Base-by-base conservation (phyloP, 2,329 filamentous ascomycete genomes). In the Colletotrichum karsti region DNA sequence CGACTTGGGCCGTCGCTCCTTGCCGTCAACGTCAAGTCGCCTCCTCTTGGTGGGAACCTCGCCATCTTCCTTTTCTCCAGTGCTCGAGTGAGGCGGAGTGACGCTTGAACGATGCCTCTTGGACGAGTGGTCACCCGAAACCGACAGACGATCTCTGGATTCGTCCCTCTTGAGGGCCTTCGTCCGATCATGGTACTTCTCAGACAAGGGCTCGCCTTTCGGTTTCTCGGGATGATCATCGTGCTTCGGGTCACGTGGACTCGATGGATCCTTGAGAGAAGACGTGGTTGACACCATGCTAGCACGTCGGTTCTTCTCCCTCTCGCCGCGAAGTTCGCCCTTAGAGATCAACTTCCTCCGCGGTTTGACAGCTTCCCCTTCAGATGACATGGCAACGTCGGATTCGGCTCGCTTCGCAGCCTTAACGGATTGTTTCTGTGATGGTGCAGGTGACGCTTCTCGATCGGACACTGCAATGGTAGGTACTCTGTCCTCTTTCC, bases 261-360 rank as follows among this genome's bases (percentile, higher is more conserved):
- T 89, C 5, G 84, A 79, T 1, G 84, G 81, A 41, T 89, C 87
- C 70, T 87, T 86, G 26, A 84, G 69, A 3, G 82, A 82, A 4
- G 88, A 88, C 30, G 84, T 79, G 48, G 81, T 89, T 2, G 88
- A 90, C 0, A 80, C 84, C 78, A 90, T 79, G 74, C 88, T 90
- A 48, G 85, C 81, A 7, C 89, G 86, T 18, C 88, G 82, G 70
- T 89, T 86, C 75, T 86, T 87, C 60, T 88, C 85, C 18, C 86
- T 82, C 73, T 89, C 87, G 9, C 86, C 87, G 69, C 88, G 87
- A 41, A 90, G 77, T 63, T 91, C 89, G 57, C 85, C 86, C 37
- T 89, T 89, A 1, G 89, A 91, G 20, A 91, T 83, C 10, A 92
- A 82, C 73, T 91, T 92, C 41, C 88, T 83, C 24, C 89, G 81